Evolutionary conservation across 2,329 filamentous ascomycete species (phyloP), one percentile per base, ranked within the genome.

Genomic region (Calonectria fujianensis): DNA sequence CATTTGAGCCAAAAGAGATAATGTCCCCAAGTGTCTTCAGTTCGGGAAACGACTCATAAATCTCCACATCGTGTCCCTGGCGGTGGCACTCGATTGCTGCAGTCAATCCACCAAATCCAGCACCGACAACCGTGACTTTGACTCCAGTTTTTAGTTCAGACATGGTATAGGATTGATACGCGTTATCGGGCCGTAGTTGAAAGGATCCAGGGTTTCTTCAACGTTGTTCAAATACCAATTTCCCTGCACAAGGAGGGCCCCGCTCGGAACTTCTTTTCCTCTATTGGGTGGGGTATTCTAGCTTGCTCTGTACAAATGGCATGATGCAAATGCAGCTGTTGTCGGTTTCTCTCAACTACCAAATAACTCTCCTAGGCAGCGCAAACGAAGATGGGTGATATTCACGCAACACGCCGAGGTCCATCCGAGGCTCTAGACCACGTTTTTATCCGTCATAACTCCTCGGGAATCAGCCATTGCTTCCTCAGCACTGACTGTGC

Each of bases 81-180:
- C 90, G 88, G 75, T 90, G 87, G 79, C 91, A 92, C 83, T 93
- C 91, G 75, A 93, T 91, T 52, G 91, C 91, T 24, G 91, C 90
- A 9, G 90, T 90, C 35, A 93, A 86, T 20, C 91, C 91, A 48
- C 90, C 91, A 74, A 93, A 93, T 27, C 91, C 91, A 84, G 80
- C 76, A 11, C 76, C 76, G 32, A 75, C 73, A 69, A 70, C 50
- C 39, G 54, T 61, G 13, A 71, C 72, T n/a, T 71, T 74, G 48
- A 79, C 73, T 4, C 70, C 72, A 4, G 78, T 74, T 39, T 75
- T 76, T 13, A 41, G 20, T 16, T 54, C 6, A 1, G 72, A 24
- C 78, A 80, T 80, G 39, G 6, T 65, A 35, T 24, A 4, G 24
- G 14, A 9, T 48, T 63, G 2, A 45, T 24, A 13, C 18, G 24